Evolutionary conservation across 1,139 yeast genomes (phyloP).

Genomic region (Magnusiomyces magnusii): DNA sequence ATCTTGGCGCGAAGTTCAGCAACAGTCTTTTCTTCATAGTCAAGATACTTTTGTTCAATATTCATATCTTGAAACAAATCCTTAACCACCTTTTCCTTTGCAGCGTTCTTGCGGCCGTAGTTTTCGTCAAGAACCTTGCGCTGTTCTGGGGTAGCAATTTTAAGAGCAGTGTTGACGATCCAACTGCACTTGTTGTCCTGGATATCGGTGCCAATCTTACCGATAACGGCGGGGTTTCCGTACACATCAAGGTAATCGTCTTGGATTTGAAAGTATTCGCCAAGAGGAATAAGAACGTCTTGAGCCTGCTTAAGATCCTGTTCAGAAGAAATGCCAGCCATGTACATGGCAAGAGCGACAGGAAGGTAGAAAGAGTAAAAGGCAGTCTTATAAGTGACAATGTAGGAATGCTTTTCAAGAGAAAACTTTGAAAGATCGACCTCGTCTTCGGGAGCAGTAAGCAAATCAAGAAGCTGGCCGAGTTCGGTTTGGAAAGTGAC

Average conservation of each 20-base stretch:
- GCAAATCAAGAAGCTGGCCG: slow-evolving; percentile 91
- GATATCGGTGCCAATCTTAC: slow-evolving; percentile 98
- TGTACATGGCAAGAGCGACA: slow-evolving; percentile 93
- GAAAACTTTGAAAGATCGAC: slow-evolving; percentile 87
- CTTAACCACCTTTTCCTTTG: slow-evolving; percentile 64
- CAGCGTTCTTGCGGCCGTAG: slow-evolving; percentile 78
- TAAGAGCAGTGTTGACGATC: slow-evolving; percentile 90
- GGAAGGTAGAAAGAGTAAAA: slow-evolving; percentile 97
- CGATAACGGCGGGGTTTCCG: slow-evolving; percentile 96
- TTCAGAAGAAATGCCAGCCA: slow-evolving; percentile 68
- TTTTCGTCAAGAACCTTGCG: slow-evolving; percentile 73
- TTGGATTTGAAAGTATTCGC: slow-evolving; percentile 98
- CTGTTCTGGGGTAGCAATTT: slow-evolving; percentile 72
- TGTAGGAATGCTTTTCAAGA: slow-evolving; percentile 83
- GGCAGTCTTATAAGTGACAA: slow-evolving; percentile 95
- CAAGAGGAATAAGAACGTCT: slow-evolving; percentile 86
- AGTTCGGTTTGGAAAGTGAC: slow-evolving; percentile 96
- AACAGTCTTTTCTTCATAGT: slow-evolving; percentile 77
- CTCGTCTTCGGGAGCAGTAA: slow-evolving; percentile 94
- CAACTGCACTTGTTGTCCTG: slow-evolving; percentile 98
- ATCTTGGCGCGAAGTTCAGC: slow-evolving; percentile 57
- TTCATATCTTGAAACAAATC: slow-evolving; percentile 65
- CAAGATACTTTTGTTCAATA: slow-evolving; percentile 60
- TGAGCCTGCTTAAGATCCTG: slow-evolving; percentile 80
- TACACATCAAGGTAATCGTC: slow-evolving; percentile 96